Conservation (phyloP, 2,329 filamentous ascomycete genomes). For the Falciphora oryzae region DNA sequence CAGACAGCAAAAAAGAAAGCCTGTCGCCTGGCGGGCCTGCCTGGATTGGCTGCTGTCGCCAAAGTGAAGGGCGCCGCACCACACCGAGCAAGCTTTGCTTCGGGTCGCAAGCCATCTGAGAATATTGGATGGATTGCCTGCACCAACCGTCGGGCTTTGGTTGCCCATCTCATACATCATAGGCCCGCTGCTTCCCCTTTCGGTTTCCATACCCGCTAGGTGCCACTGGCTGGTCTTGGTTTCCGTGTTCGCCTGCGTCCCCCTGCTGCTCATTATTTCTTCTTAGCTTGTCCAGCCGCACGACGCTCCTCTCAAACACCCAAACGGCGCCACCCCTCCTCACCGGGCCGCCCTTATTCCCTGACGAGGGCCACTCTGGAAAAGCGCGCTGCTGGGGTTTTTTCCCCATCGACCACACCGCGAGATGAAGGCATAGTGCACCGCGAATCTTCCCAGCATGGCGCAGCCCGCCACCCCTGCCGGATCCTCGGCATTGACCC, state of each 20-base stretch:
- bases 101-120: background rate
- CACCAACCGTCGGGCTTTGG: background rate
- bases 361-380: background rate
- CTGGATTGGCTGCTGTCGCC: too few species aligned
- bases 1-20: too few species aligned
- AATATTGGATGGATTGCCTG: background rate
- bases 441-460: slow-evolving; percentile 6
- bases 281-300: background rate
- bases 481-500: background rate
- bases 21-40: background rate
- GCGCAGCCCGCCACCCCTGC: slow-evolving; percentile 9
- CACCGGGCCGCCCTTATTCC: too few species aligned
- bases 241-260: background rate
- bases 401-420: background rate
- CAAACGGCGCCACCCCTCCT: background rate
- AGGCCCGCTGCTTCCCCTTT: background rate
- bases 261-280: background rate
- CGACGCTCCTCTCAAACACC: background rate
- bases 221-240: background rate
- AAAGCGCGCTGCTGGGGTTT: background rate
- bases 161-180: background rate
- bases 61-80: background rate
- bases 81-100: background rate
- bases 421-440: background rate
- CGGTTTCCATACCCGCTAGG: background rate